A percentile compares a stretch with the other conserved stretches of the same genome.
Conservation (phyloP, 2,329 filamentous ascomycete species). For the Mollisia scopiformis region DNA sequence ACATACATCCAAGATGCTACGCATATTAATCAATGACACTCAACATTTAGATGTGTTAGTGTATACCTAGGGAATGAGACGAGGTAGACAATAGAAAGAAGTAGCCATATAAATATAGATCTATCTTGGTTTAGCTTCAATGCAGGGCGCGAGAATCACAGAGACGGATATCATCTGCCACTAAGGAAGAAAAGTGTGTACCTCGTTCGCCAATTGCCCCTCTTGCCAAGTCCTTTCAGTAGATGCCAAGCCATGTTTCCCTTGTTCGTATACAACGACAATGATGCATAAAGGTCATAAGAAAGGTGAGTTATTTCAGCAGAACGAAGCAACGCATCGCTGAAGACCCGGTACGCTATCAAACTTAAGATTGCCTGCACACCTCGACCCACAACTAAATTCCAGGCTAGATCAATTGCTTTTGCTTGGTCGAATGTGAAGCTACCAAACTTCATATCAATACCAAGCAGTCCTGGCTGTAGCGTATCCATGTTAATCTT, state of each 20-base stretch:
- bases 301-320: conserved; percentile 13
- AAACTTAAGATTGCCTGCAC: conserved; percentile 16
- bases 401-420: conserved; percentile 22
- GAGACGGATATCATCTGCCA: too few relatives aligned
- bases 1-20: conserved; percentile 17
- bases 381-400: conserved; percentile 20
- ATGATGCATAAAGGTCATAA: conserved; percentile 20
- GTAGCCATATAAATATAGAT: conserved; percentile 17
- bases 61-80: neutral
- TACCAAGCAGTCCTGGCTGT: conserved; percentile 12
- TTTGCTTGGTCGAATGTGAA: conserved; percentile 19
- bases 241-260: conserved; percentile 13
- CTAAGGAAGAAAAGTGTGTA: neutral
- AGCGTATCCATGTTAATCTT: too few relatives aligned
- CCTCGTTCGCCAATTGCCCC: conserved; percentile 17
- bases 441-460: conserved; percentile 12
- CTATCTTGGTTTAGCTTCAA: too few relatives aligned
- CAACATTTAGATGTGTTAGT: neutral
- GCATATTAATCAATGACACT: neutral
- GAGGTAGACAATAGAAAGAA: conserved; percentile 17
- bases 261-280: conserved; percentile 15
- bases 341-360: conserved; percentile 20
- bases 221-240: conserved; percentile 4
- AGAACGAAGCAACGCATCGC: conserved; percentile 15
- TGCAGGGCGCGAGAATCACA: too few relatives aligned